A percentile compares a stretch with the other conserved stretches of the same genome.
Conservation (phyloP, 2,329 filamentous ascomycete species). For the Colletotrichum sp. region DNA sequence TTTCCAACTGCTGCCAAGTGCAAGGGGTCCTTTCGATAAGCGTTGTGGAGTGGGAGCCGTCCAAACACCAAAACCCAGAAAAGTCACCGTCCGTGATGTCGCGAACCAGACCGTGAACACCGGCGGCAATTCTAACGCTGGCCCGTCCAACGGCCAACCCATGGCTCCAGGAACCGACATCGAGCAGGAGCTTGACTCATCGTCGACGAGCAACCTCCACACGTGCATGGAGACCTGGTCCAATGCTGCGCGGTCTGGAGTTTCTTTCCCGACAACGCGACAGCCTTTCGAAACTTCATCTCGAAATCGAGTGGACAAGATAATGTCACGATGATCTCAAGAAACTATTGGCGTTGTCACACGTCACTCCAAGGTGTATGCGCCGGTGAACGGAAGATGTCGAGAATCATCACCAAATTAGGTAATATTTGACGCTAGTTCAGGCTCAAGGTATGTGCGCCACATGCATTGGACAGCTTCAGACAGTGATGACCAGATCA, state of each 20-base stretch:
- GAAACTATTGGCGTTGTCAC: neutral
- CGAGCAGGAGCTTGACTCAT: neutral
- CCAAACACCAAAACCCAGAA: neutral
- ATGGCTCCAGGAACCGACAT: neutral
- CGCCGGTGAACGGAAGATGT: neutral
- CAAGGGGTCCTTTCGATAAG: neutral
- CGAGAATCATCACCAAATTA: neutral
- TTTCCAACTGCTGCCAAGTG: neutral
- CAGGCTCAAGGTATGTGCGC: neutral
- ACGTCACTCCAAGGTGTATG: neutral
- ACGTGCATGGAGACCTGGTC: neutral
- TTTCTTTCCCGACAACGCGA: neutral
- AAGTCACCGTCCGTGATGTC: neutral
- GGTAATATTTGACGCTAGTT: neutral
- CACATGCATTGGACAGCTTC: neutral
- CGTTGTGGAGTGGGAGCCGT: neutral
- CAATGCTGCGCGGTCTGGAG: neutral
- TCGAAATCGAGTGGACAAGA: neutral
- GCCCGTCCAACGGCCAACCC: neutral
- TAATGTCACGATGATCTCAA: conserved; percentile 1
- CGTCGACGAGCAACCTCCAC: neutral
- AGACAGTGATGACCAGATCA: neutral
- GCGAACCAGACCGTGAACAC: neutral
- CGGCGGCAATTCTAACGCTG: neutral
- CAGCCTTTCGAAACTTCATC: neutral